phyloP scores from a whole-genome alignment of 345 rosid genomes.

The Geranium rotundifolium region DNA sequence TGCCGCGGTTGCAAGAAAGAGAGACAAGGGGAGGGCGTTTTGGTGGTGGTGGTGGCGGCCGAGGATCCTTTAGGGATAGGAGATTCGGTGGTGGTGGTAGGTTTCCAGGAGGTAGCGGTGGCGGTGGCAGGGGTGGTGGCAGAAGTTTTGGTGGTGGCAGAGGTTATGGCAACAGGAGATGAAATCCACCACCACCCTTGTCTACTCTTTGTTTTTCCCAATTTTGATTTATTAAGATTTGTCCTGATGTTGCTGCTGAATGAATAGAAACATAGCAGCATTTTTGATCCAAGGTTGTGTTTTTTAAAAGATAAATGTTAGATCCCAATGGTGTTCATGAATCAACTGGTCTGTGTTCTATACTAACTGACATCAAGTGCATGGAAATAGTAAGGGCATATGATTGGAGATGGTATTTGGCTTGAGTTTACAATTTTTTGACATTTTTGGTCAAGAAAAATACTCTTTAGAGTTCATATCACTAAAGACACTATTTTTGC shows the following conservation, averaged over 20 bases:
- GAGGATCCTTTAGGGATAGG: constrained; percentile 15
- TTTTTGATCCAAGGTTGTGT: neutral
- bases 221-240: no score
- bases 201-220: neutral
- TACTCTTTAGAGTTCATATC: no score
- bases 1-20: constrained; percentile 71
- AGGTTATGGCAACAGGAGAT: constrained; percentile 23
- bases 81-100: constrained; percentile 20
- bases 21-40: constrained; percentile 47
- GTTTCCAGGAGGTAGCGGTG: constrained; percentile 15
- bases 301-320: neutral
- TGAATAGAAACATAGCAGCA: neutral
- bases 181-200: neutral
- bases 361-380: no score
- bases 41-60: constrained; percentile 43
- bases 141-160: constrained; percentile 4
- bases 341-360: no score
- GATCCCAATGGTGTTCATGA: no score
- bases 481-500: no score
- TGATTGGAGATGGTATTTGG: no score
- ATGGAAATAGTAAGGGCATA: no score
- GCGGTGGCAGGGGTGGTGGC: constrained; percentile 24
- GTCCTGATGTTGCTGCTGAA: neutral
- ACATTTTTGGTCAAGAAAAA: no score
- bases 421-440: no score